Percentiles rank a stretch among this genome's conserved stretches.
phyloP scores from a whole-genome alignment of 495 filamentous ascomycete species.

The Trichoderma parareesei region DNA sequence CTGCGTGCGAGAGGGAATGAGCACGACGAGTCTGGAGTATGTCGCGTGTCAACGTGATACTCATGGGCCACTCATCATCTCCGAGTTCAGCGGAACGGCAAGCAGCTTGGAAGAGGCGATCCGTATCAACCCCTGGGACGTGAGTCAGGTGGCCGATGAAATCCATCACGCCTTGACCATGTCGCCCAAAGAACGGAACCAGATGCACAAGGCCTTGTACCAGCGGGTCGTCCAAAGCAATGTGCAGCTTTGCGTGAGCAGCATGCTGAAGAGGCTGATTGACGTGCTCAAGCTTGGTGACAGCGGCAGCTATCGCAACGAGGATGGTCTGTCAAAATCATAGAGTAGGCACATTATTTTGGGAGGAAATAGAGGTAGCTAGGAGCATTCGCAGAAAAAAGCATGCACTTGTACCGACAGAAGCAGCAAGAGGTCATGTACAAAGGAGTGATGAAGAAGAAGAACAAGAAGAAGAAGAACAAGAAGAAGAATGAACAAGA shows the following conservation, averaged over 20 bases:
- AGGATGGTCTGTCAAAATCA: too few relatives aligned
- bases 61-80: constrained; percentile 79
- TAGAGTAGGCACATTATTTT: too few relatives aligned
- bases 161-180: constrained; percentile 74
- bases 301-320: too few relatives aligned
- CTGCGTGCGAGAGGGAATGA: constrained; percentile 90
- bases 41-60: constrained; percentile 80
- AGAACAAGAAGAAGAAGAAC: too few relatives aligned
- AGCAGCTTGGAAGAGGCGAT: constrained; percentile 76
- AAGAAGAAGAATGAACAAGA: too few relatives aligned
- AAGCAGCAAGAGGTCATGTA: too few relatives aligned
- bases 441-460: too few relatives aligned
- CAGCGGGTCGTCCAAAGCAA: constrained; percentile 73
- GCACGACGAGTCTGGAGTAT: constrained; percentile 89
- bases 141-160: constrained; percentile 68
- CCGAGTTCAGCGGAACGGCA: constrained; percentile 91
- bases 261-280: constrained; percentile 21
- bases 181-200: constrained; percentile 50
- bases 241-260: constrained; percentile 61
- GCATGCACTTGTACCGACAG: too few relatives aligned
- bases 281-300: too few relatives aligned
- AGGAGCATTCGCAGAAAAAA: too few relatives aligned
- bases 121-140: constrained; percentile 91
- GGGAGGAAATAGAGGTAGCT: too few relatives aligned
- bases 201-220: constrained; percentile 56